A percentile compares a stretch with the other conserved stretches of the same genome.
Evolutionary conservation across 768 basidiomycete species (phyloP).

Genomic region (Gyrodon lividus): DNA sequence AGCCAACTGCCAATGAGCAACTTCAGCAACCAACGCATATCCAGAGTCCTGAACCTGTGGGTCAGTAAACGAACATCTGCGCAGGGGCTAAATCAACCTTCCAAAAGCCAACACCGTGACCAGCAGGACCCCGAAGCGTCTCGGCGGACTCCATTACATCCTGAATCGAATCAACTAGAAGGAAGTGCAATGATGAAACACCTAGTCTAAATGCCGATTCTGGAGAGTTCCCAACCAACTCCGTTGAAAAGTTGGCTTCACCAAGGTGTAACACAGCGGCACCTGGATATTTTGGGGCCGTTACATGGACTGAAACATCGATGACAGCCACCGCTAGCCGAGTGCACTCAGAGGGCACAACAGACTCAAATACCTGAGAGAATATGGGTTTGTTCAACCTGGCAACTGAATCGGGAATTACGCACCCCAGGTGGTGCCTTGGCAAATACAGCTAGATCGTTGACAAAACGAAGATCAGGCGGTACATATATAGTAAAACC

Average conservation of each 20-base stretch:
- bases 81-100: conserved; percentile 47
- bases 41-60: conserved; percentile 46
- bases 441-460: conserved; percentile 59
- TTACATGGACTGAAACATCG: conserved; percentile 64
- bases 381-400: conserved; percentile 1
- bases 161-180: conserved; percentile 54
- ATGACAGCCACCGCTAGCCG: conserved; percentile 59
- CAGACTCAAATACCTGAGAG: conserved; percentile 81
- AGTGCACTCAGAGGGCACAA: conserved; percentile 87
- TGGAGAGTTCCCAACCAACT: conserved; percentile 65
- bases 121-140: conserved; percentile 16
- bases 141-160: conserved; percentile 25
- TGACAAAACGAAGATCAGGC: conserved; percentile 61
- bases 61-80: conserved; percentile 3
- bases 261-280: conserved; percentile 66
- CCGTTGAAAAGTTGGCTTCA: conserved; percentile 67
- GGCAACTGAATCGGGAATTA: conserved; percentile 12
- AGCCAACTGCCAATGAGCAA: conserved; percentile 48
- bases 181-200: conserved; percentile 48
- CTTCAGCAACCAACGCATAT: conserved; percentile 66
- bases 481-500: conserved; percentile 63
- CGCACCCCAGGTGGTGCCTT: conserved; percentile 89
- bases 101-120: conserved; percentile 54
- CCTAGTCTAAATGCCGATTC: conserved; percentile 52
- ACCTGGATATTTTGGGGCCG: conserved; percentile 59